Evolutionary conservation across 768 basidiomycete species (phyloP), one percentile per base, ranked within the genome.

Genomic region (Trametes meyenii): DNA sequence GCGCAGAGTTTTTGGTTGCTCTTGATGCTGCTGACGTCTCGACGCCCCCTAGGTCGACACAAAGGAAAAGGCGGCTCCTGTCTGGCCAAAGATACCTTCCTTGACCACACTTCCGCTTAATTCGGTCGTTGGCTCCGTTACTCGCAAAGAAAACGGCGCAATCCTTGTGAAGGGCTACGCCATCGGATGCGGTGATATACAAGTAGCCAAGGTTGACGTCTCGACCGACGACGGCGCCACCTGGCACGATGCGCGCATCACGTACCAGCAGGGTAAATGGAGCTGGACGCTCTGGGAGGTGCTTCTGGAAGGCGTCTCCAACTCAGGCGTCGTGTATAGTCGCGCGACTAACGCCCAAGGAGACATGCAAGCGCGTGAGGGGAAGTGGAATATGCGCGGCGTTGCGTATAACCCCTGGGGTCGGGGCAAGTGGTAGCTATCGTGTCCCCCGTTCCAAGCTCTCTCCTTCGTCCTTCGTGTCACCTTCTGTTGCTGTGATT

Each of bases 241-340:
- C 44, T 67, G 66, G 66, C 53, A 53, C 35, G 54, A 55, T 13
- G 61, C 66, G 24, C 51, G 38, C 14, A 63, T 67, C 39, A 67
- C 61, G 14, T 67, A 67, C 45, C 63, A 67, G 54, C 61, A 65
- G 38, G 87, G 87, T 3, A 79, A 70, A 63, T 90, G 88, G 87
- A 88, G 88, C 67, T 91, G 89, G 89, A 82, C 85, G 5, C 69
- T 89, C 21, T 90, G 89, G 89, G 84, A 88, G 67, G 76, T 70
- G 3, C 74, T 78, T 50, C 13, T 90, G 14, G 70, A 73, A 7
- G 26, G 48, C 29, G 71, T 75, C 46, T 68, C 70, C 5, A 33
- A 40, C 2, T 57, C 54, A 17, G 65, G 66, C 11, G 67, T 61
- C 17, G 72, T 76, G 24, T 67, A 72, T 50, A 83, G 83, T 56